Percentiles rank a stretch among this genome's conserved stretches.
These are phyloP conservation scores for Rusavskia elegans DNA, from an alignment of 495 filamentous ascomycete species.

Conservation along the genomic window DNA sequence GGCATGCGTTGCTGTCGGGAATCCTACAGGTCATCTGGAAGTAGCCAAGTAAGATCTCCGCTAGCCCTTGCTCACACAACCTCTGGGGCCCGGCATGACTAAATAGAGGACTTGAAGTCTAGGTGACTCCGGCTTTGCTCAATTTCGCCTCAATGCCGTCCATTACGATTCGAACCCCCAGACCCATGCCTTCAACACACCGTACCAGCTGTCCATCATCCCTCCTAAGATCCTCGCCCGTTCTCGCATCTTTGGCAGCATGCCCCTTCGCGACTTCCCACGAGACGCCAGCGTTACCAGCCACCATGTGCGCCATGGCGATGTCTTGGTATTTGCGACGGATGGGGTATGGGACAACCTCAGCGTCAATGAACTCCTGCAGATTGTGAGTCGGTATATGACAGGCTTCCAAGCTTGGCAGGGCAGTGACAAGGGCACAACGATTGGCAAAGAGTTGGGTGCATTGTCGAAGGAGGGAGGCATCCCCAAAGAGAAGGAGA, in stretches of 20 bases:
- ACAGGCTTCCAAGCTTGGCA: constrained; percentile 54
- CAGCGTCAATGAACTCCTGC: constrained; percentile 73
- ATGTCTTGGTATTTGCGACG: constrained; percentile 79
- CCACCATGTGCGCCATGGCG: constrained; percentile 67
- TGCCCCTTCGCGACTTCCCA: constrained; percentile 63
- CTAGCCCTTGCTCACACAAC: constrained; percentile 1
- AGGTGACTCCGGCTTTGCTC: constrained; percentile 92
- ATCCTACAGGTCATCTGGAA: constrained; percentile 53
- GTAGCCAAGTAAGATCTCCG: constrained; percentile 53
- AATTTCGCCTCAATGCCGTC: constrained; percentile 68
- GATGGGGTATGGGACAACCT: constrained; percentile 97
- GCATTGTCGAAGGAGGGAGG: constrained; percentile 33
- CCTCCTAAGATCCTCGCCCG: constrained; percentile 63
- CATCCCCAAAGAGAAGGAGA: constrained; percentile 15
- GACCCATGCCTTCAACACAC: constrained; percentile 95
- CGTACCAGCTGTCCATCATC: constrained; percentile 82
- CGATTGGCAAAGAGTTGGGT: constrained; percentile 37
- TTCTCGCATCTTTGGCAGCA: constrained; percentile 66
- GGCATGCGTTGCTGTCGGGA: constrained; percentile 64
- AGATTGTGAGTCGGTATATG: constrained; percentile 65
- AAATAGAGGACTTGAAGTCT: constrained; percentile 26
- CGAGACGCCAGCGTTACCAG: constrained; percentile 66
- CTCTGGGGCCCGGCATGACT: background rate
- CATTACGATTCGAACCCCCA: constrained; percentile 70
- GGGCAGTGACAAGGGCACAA: constrained; percentile 37